phyloP scores from a whole-genome alignment of 2,329 filamentous ascomycete species.

The Zymoseptoria pseudotritici region DNA sequence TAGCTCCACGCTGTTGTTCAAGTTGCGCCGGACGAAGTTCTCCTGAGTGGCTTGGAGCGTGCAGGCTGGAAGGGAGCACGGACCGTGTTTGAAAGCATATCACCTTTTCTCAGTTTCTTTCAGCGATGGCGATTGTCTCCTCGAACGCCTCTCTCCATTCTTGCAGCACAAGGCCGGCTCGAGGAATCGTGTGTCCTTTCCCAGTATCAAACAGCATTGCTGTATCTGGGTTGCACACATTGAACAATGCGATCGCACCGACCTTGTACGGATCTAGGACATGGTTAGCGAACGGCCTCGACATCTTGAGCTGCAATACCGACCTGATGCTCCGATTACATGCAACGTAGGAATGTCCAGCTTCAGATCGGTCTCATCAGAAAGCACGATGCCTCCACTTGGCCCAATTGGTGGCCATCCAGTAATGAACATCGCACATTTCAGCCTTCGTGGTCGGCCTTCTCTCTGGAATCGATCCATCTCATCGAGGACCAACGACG shows the following conservation, averaged over 20 bases:
- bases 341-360: conserved; percentile 38
- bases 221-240: conserved; percentile 53
- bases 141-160: not conserved
- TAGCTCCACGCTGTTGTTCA: no score
- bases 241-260: conserved; percentile 54
- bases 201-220: conserved; percentile 58
- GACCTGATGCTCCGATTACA: conserved; percentile 30
- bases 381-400: conserved; percentile 29
- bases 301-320: not conserved
- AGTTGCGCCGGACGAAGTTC: no score
- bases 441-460: conserved; percentile 33
- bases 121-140: not conserved
- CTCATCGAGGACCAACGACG: conserved; percentile 48
- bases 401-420: conserved; percentile 38
- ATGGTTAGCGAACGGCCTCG: not conserved
- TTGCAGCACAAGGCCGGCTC: not conserved
- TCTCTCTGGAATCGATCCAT: conserved; percentile 33
- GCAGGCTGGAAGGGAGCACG: no score
- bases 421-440: conserved; percentile 44
- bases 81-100: not conserved
- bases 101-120: not conserved
- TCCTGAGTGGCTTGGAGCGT: no score
- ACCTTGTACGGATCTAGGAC: conserved; percentile 52
- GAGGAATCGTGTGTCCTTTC: conserved; percentile 55
- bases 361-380: conserved; percentile 34